Evolutionary conservation across 768 basidiomycete species (phyloP), one percentile per base, ranked within the genome.

Genomic region (Russula sp.): DNA sequence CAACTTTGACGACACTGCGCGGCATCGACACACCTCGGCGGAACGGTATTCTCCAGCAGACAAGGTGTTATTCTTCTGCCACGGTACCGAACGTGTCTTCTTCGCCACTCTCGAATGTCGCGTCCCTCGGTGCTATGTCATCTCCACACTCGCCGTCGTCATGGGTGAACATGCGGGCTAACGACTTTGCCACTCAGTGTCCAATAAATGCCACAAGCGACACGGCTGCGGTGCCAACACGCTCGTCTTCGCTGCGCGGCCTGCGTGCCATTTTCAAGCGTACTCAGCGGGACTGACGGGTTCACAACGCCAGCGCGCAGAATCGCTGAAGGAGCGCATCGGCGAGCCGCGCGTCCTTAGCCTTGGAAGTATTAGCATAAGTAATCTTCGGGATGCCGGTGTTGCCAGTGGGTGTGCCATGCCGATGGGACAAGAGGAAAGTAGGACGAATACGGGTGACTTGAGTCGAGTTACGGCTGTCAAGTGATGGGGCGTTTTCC

Each of bases 241-340:
- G 59, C 40, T 57, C 59, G 20, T 36, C 64, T 38, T 65, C 64
- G 24, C 11, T 65, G 38, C 54, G 48, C 3, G 64, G 64, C 30
- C 49, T 65, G 24, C 53, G 64, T 18, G 64, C 64, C 7, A 65
- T 65, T 10, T 65, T 65, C 49, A 61, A 65, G n/a, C 64, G 64
- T 11, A 65, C 59, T 65, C 64, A 34, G 59, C 53, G 8, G 63
- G 57, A 18, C 57, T 63, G 52, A 40, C 49, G 24, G 30, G 30
- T 14, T 48, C 18, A 3, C 55, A 50, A 38, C 64, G 59, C 14
- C 59, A 61, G 54, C 59, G 59, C 24, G 38, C 64, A 32, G 64
- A 65, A 30, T 65, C 64, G 20, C 34, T 65, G 48, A 65, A 65
- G n/a, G n/a, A n/a, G n/a, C n/a, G n/a, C n/a, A n/a, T n/a, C n/a